Percentiles rank a stretch among this genome's conserved stretches.
Conservation (phyloP, 2,329 filamentous ascomycete genomes). For the Sporothrix curviconia region DNA sequence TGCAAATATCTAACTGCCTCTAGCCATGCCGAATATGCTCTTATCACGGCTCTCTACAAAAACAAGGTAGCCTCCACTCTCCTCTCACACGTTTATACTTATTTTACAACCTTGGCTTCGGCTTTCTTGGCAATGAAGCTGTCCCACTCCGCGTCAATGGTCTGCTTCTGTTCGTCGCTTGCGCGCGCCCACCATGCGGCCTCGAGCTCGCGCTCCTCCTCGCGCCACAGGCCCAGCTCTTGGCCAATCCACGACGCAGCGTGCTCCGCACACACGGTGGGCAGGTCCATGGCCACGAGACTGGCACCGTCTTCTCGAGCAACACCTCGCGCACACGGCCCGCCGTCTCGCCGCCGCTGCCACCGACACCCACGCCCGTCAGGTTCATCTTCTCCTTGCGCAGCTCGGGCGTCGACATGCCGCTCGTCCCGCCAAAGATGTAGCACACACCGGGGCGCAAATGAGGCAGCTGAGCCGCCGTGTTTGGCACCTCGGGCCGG, state of each 20-base stretch:
- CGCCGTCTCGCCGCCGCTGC: conserved; percentile 56
- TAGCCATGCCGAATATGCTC: too few relatives aligned
- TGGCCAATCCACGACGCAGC: conserved; percentile 49
- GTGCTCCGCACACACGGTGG: conserved; percentile 56
- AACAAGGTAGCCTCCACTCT: too few relatives aligned
- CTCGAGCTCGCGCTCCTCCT: conserved; percentile 50
- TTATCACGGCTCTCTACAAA: too few relatives aligned
- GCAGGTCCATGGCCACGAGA: conserved; percentile 76
- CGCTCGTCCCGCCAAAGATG: conserved; percentile 57
- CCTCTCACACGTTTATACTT: too few relatives aligned
- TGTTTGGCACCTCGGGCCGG: conserved; percentile 54
- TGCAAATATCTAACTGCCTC: too few relatives aligned
- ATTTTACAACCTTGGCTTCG: conserved; percentile 14
- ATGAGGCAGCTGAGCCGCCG: conserved; percentile 50
- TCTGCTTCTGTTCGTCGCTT: conserved; percentile 48
- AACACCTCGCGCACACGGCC: conserved; percentile 62
- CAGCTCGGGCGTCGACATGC: conserved; percentile 45
- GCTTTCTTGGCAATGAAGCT: conserved; percentile 13
- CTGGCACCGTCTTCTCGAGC: conserved; percentile 64
- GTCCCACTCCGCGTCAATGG: conserved; percentile 47
- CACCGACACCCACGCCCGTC: conserved; percentile 62
- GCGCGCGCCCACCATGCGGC: conserved; percentile 45
- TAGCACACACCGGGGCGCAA: conserved; percentile 62
- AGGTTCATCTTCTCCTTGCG: conserved; percentile 52
- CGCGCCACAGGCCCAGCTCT: conserved; percentile 52